Conservation (phyloP, 352 stramenopile species). For the Pythium plurisporium region DNA sequence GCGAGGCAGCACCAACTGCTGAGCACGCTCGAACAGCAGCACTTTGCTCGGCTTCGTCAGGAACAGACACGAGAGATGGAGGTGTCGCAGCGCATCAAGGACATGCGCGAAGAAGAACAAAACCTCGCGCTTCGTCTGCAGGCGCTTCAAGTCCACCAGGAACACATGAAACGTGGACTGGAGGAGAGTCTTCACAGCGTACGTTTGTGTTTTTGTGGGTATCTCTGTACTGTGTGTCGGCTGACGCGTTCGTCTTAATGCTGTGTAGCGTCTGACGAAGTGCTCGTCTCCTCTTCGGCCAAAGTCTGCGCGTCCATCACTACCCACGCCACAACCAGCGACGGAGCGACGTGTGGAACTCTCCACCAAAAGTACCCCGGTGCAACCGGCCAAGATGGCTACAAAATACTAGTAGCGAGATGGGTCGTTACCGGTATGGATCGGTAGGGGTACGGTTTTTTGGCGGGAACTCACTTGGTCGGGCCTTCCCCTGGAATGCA, state of each 20-base stretch:
- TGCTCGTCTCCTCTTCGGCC: neutral
- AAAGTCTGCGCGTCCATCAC: neutral
- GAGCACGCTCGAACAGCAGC: conserved; percentile 31
- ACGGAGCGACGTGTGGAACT: too few relatives aligned
- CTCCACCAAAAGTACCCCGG: neutral
- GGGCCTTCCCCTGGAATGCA: neutral
- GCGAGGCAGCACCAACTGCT: conserved; percentile 41
- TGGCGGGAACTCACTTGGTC: conserved; percentile 11
- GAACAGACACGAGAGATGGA: conserved; percentile 43
- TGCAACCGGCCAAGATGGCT: neutral
- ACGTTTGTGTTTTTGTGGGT: neutral
- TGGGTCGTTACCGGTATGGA: neutral
- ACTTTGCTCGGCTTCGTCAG: conserved; percentile 28
- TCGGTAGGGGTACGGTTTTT: conserved; percentile 8
- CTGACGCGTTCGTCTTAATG: neutral
- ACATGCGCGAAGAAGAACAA: conserved; percentile 56
- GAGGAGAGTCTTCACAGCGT: conserved; percentile 5
- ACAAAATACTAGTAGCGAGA: too few relatives aligned
- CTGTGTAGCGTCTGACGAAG: neutral
- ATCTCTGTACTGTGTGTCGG: neutral
- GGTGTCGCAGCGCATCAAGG: conserved; percentile 30
- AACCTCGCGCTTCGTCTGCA: conserved; percentile 47
- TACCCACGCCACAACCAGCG: neutral
- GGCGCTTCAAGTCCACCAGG: conserved; percentile 50
- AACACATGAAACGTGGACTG: conserved; percentile 32